Evolutionary conservation across 768 basidiomycete genomes (phyloP), one percentile per base, ranked within the genome.

Genomic region (Symmetrospora coprosmae): DNA sequence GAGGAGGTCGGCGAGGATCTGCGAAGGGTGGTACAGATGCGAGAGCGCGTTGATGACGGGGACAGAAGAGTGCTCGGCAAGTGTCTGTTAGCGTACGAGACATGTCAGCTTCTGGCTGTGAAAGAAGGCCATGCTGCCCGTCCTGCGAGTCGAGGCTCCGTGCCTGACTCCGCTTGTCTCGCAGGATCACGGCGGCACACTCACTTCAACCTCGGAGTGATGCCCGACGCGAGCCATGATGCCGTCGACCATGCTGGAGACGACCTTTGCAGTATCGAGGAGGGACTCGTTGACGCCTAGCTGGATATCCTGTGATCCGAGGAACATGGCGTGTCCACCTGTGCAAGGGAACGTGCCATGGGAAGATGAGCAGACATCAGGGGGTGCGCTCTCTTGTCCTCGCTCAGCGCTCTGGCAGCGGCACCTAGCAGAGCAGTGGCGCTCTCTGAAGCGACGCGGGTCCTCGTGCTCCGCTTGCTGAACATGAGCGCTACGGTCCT

Each of bases 21-120:
- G 94, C 0, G 90, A 91, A 2, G 94, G 94, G 70, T 99, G 94
- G 84, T 88, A 99, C 41, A 90, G 79, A 17, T 85, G 85, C 1
- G 89, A 94, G 19, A 99, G 82, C 4, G 94, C 94, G 71, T 97
- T 99, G 71, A 96, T 78, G 17, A 99, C 88, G 2, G 94, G 94
- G 2, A 94, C 88, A 1, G 85, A 82, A 0, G 90, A 91, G 75
- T 91, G 77, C 72, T 83, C 78, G 9, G 87, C 90, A 23, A 99
- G 77, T 76, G 87, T 87, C 91, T 94, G 62, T 16, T n/a, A 17
- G n/a, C 4, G 25, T 16, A 31, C n/a, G n/a, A n/a, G n/a, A n/a
- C n/a, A n/a, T n/a, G n/a, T n/a, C n/a, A n/a, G n/a, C n/a, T n/a
- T n/a, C n/a, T n/a, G n/a, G n/a, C n/a, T n/a, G n/a, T n/a, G n/a